phyloP scores from a whole-genome alignment of 169 alveolate species.

The Plasmodium fragile region DNA sequence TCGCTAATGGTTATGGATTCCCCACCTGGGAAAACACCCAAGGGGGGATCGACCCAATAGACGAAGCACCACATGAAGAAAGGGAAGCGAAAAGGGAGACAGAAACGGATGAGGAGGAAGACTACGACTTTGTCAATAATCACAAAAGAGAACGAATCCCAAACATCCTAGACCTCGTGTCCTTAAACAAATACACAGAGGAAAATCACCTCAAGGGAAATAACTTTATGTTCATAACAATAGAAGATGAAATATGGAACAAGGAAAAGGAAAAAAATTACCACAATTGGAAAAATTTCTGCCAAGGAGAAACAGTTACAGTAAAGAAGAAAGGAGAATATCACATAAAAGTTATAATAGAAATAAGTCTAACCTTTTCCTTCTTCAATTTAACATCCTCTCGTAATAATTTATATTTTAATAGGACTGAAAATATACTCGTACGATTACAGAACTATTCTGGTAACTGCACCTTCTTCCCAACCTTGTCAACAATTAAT shows the following conservation, averaged over 20 bases:
- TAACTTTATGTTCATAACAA: conserved; percentile 34
- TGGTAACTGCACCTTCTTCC: conserved; percentile 52
- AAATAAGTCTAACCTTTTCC: conserved; percentile 7
- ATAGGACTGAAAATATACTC: conserved; percentile 21
- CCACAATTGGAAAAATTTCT: conserved; percentile 18
- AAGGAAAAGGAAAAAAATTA: conserved; percentile 64
- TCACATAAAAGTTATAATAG: conserved; percentile 23
- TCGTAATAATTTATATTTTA: conserved; percentile 52
- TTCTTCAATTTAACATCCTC: conserved; percentile 55
- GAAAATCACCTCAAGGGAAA: conserved; percentile 47
- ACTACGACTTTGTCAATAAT: not conserved
- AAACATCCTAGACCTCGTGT: conserved; percentile 32
- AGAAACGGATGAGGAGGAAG: not conserved
- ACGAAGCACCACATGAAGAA: not conserved
- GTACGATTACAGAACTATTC: conserved; percentile 44
- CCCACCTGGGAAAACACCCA: not conserved
- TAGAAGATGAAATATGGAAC: conserved; percentile 29
- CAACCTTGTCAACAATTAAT: conserved; percentile 28
- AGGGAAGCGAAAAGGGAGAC: not conserved
- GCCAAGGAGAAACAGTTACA: conserved; percentile 4
- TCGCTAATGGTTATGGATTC: not conserved
- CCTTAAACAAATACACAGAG: conserved; percentile 57
- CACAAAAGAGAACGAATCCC: not conserved
- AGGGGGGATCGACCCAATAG: not conserved
- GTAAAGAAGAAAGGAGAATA: conserved; percentile 40